Evolutionary conservation across 306 rosid genomes (phyloP).

Genomic region (Gillenia trifoliata): DNA sequence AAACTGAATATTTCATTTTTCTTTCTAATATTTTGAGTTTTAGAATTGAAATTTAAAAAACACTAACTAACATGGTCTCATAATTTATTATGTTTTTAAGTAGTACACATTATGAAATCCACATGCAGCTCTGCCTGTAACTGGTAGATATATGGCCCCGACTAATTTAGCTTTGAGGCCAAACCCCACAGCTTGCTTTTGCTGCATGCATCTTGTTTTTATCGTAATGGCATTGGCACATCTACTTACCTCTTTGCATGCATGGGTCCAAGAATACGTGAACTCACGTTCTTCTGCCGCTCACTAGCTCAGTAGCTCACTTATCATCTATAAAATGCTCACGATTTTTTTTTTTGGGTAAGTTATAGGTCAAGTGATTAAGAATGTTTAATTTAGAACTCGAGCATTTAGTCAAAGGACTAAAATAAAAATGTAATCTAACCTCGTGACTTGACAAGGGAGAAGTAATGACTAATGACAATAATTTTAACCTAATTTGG

Average conservation of each 20-base stretch:
- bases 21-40: too few species aligned
- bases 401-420: background rate
- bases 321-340: background rate
- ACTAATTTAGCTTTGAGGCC: background rate
- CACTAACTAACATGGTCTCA: background rate
- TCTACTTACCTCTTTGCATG: slow-evolving; percentile 21
- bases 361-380: background rate
- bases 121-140: background rate
- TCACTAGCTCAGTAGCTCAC: background rate
- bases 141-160: background rate
- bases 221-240: slow-evolving; percentile 24
- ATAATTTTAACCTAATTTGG: too few species aligned
- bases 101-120: background rate
- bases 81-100: background rate
- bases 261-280: slow-evolving; percentile 14
- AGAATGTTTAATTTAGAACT: background rate
- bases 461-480: too few species aligned
- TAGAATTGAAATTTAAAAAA: too few species aligned
- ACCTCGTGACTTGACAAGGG: background rate
- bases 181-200: background rate
- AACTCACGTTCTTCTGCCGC: slow-evolving; percentile 27
- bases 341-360: background rate
- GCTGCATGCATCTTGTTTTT: background rate
- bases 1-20: too few species aligned
- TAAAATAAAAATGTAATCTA: background rate